A percentile compares a stretch with the other conserved stretches of the same genome.
These are phyloP conservation scores for Mastigamoeba balamuthi DNA, from an alignment of 78 protist genomes.

Conservation along the genomic window DNA sequence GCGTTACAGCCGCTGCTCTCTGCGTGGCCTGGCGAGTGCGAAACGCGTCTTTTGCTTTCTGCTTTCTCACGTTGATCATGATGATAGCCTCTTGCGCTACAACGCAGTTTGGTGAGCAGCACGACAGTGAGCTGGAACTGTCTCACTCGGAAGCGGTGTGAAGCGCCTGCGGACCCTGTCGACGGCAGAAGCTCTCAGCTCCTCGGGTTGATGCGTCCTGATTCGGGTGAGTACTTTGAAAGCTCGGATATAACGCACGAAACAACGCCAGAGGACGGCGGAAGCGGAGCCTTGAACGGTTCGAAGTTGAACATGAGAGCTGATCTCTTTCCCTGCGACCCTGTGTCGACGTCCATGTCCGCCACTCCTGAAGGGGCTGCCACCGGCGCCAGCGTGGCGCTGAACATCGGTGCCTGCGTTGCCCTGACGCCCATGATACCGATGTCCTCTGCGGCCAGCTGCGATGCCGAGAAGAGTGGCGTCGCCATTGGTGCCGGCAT, in stretches of 20 bases:
- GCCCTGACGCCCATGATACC: constrained; percentile 19
- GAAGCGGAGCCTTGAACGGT: no score
- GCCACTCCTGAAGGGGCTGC: no score
- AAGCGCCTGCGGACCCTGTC: no score
- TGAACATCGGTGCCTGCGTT: constrained; percentile 19
- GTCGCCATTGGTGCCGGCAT: constrained; percentile 53
- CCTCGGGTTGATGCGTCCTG: no score
- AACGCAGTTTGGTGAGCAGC: background rate
- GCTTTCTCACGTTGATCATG: background rate
- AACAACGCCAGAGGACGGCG: no score
- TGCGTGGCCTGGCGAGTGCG: constrained; percentile 20
- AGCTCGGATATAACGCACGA: no score
- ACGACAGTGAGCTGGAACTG: background rate
- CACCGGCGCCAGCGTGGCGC: constrained; percentile 21
- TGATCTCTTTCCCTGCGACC: no score
- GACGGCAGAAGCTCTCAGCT: no score
- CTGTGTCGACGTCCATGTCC: no score
- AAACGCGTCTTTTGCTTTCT: constrained; percentile 4
- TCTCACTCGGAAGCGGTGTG: no score
- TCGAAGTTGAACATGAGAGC: no score
- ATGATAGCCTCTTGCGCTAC: constrained; percentile 25
- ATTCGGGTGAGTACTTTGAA: no score
- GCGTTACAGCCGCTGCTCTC: constrained; percentile 13
- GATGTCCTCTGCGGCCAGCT: background rate
- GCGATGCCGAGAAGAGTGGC: constrained; percentile 21